phyloP scores from a whole-genome alignment of 805 yeast species.

The Saccharomyces kudriavzevii region DNA sequence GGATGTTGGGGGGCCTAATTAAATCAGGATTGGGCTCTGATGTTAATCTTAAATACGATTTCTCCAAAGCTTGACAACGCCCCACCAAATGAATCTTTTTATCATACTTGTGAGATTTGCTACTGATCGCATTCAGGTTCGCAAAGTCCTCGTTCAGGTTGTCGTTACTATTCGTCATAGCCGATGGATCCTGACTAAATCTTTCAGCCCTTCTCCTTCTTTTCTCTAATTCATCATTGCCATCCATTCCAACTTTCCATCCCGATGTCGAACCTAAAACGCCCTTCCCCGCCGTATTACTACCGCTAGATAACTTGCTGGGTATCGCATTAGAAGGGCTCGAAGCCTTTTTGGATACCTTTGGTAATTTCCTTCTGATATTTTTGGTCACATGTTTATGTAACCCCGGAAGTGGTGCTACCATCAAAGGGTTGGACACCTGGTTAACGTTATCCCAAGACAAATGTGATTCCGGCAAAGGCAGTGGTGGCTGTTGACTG shows the following conservation, averaged over 20 bases:
- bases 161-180: slow-evolving; percentile 1
- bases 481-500: background rate
- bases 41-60: slow-evolving; percentile 73
- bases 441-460: background rate
- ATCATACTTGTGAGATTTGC: slow-evolving; percentile 27
- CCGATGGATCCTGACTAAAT: slow-evolving; percentile 24
- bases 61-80: slow-evolving; percentile 56
- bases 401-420: background rate
- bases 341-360: background rate
- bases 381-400: background rate
- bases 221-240: slow-evolving; percentile 18
- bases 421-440: background rate
- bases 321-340: background rate
- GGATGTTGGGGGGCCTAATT: slow-evolving; percentile 65
- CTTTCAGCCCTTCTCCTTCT: slow-evolving; percentile 32
- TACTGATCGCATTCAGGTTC: slow-evolving; percentile 24
- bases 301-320: background rate
- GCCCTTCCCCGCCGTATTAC: background rate
- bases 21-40: slow-evolving; percentile 81
- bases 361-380: background rate
- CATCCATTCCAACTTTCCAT: background rate
- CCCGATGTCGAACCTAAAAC: background rate
- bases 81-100: slow-evolving; percentile 48
- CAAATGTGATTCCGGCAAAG: background rate
- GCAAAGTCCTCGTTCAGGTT: slow-evolving; percentile 17